Evolutionary conservation across 225 moss, liverwort and hornwort species (phyloP), one percentile per base, ranked within the genome.

Genomic region (Thuidium tamariscinum): DNA sequence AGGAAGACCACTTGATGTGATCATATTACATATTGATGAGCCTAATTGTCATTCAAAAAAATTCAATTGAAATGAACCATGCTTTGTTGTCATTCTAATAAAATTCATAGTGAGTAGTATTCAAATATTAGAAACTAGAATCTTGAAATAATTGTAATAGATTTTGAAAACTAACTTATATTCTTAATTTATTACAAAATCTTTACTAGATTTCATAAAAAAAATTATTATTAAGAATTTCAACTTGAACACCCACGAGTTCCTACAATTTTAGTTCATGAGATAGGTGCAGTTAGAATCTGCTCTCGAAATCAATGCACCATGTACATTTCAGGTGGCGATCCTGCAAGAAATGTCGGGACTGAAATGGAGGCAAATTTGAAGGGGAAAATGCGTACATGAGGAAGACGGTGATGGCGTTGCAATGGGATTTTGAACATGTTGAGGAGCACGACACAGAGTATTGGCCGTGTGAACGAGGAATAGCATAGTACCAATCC

Each of bases 101-200:
- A 73, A 48, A 7, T 18, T 19, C 6, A 7, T 12, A 32, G 4
- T 11, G 7, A 8, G 1, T 8, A 74, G 8, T 49, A 51, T 51
- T 34, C 13, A 12, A 74, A 20, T 30, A 9, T n/a, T n/a, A n/a
- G 44, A 9, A 44, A 44, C 9, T 44, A 9, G 44, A 9, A 44
- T 44, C 44, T 9, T 6, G 0, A 30, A n/a, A 19, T 30, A 42
- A 30, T 48, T 30, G 0, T 11, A 48, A 1, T 11, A 2, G 19
- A 19, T 30, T 32, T 73, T 18, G 2, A 18, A 72, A 30, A 17
- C n/a, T n/a, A n/a, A n/a, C n/a, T 29, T 4, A 29, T 18, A 0
- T 18, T 29, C 3, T 44, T 6, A 44, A 44, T 6, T 44, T 44
- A 0, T n/a, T n/a, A n/a, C n/a, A n/a, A n/a, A n/a, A n/a, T n/a